Conservation (phyloP, 441 rosid species). For the Mallotus repandus region DNA sequence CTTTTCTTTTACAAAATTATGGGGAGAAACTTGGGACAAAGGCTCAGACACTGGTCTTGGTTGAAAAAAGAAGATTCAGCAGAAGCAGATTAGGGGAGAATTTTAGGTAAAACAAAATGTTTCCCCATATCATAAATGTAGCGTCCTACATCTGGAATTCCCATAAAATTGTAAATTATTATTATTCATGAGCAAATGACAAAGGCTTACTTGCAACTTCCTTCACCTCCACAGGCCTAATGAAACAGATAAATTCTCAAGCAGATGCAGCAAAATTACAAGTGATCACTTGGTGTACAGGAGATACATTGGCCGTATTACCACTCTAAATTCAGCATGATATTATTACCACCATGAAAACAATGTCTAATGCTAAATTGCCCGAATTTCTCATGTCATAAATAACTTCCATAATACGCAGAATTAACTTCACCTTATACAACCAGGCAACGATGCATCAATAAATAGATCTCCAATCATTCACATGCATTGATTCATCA, state of each 20-base stretch:
- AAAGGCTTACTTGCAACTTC: background rate
- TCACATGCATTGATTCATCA: too few relatives aligned
- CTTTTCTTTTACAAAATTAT: too few relatives aligned
- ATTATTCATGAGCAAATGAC: background rate
- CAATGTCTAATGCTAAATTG: background rate
- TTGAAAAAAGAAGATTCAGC: too few relatives aligned
- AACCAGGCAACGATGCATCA: background rate
- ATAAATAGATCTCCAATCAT: background rate
- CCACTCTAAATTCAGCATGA: background rate
- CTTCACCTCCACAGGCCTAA: background rate
- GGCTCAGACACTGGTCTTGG: too few relatives aligned
- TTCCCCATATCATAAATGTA: too few relatives aligned
- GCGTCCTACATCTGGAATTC: too few relatives aligned
- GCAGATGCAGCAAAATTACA: background rate
- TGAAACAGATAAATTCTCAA: constrained; percentile 1
- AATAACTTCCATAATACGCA: background rate
- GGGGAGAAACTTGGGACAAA: too few relatives aligned
- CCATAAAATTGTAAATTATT: too few relatives aligned
- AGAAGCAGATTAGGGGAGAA: too few relatives aligned
- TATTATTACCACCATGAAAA: background rate
- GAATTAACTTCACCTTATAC: background rate
- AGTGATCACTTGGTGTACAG: background rate
- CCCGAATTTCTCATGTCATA: background rate
- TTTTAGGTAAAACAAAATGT: too few relatives aligned
- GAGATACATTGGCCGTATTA: background rate